Percentiles rank a stretch among this genome's conserved stretches.
phyloP scores from a whole-genome alignment of 139 green algal species.

The Tetradesmus lagerheimii region DNA sequence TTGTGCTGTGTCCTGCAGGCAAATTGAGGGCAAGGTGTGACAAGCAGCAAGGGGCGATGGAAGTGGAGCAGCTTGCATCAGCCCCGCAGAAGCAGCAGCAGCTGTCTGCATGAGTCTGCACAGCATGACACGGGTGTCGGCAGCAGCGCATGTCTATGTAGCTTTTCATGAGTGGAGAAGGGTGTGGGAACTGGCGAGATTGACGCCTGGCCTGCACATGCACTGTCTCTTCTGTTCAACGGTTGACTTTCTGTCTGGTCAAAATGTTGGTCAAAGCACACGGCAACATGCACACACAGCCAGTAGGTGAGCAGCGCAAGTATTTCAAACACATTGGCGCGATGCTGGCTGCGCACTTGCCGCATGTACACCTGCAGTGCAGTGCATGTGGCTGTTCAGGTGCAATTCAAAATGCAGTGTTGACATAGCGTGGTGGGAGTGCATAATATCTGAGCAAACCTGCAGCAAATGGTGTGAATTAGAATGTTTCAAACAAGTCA shows the following conservation, averaged over 20 bases:
- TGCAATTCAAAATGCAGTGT: too few species aligned
- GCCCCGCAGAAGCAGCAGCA: conserved; percentile 10
- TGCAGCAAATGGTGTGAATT: too few species aligned
- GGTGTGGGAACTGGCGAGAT: neutral
- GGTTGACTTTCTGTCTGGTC: neutral
- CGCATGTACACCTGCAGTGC: too few species aligned
- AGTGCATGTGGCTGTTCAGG: too few species aligned
- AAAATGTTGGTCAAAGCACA: neutral
- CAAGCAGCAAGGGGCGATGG: neutral
- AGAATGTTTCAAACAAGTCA: neutral
- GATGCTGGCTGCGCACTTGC: too few species aligned
- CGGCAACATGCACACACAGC: too few species aligned
- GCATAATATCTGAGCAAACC: too few species aligned
- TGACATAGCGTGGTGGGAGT: too few species aligned
- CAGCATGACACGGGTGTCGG: neutral
- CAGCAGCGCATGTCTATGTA: neutral
- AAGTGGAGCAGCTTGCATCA: too few species aligned
- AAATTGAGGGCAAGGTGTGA: neutral
- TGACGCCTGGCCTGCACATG: neutral
- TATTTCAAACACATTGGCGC: too few species aligned
- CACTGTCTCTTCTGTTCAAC: neutral
- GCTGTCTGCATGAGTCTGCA: too few species aligned
- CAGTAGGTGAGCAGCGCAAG: too few species aligned
- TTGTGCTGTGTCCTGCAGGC: conserved; percentile 20
- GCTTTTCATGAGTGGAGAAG: neutral